A percentile compares a stretch with the other conserved stretches of the same genome.
These are phyloP conservation scores for Tolypocladium sp. DNA, from an alignment of 2,329 filamentous ascomycete genomes.

Conservation along the genomic window DNA sequence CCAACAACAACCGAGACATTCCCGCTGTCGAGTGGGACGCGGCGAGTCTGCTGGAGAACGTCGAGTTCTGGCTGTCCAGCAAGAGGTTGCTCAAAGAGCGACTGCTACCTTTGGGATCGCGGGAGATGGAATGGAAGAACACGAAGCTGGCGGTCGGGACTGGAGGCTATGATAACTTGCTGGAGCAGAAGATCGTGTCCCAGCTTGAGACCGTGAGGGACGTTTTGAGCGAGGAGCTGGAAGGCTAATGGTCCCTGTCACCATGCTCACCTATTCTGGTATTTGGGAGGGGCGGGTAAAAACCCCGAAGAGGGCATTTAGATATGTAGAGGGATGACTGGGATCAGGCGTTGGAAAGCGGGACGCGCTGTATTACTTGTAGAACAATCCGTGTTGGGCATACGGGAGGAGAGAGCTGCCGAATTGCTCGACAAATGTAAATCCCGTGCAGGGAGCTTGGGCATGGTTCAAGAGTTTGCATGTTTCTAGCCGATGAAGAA, in stretches of 20 bases:
- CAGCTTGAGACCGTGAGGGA: constrained; percentile 55
- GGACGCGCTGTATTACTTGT: background rate
- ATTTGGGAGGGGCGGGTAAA: background rate
- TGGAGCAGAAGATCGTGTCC: constrained; percentile 68
- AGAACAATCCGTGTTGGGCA: background rate
- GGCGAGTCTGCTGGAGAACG: constrained; percentile 63
- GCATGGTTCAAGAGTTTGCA: background rate
- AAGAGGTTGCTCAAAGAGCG: constrained; percentile 61
- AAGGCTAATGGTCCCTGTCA: constrained; percentile 11
- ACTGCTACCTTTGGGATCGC: constrained; percentile 62
- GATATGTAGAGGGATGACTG: constrained; percentile 1
- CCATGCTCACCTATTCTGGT: background rate
- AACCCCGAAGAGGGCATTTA: background rate
- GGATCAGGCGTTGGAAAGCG: constrained; percentile 9
- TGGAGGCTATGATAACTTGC: constrained; percentile 44
- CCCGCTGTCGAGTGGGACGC: constrained; percentile 68
- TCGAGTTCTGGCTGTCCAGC: constrained; percentile 71
- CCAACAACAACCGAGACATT: constrained; percentile 61
- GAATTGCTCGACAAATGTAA: background rate
- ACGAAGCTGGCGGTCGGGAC: constrained; percentile 23
- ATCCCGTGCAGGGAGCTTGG: background rate
- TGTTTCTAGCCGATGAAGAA: background rate
- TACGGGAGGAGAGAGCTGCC: background rate
- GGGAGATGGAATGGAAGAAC: constrained; percentile 56
- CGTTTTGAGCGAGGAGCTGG: constrained; percentile 43